Conservation (phyloP, 75 land plant species). For the Pinus tabuliformis region DNA sequence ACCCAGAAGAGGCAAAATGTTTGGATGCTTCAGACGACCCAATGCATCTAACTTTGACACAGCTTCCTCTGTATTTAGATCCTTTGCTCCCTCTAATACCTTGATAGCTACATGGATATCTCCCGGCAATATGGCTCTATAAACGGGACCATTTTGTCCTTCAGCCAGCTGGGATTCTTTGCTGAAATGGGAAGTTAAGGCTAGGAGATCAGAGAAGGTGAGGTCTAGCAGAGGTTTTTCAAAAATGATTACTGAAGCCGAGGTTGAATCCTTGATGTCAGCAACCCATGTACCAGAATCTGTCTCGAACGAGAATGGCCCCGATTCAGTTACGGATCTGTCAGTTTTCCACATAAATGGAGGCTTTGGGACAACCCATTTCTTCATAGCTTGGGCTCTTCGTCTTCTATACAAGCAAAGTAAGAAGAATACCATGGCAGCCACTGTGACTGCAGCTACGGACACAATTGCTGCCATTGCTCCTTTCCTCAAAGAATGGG, state of each 20-base stretch:
- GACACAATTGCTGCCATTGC: not conserved
- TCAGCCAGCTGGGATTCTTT: slow-evolving; percentile 66
- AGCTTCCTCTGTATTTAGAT: slow-evolving; percentile 26
- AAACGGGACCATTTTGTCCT: slow-evolving; percentile 67
- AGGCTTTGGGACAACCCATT: slow-evolving; percentile 22
- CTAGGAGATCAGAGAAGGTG: slow-evolving; percentile 64
- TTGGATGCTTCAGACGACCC: slow-evolving; percentile 51
- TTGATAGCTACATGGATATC: slow-evolving; percentile 75
- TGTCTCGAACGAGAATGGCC: slow-evolving; percentile 32
- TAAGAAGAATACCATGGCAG: not conserved
- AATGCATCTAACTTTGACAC: slow-evolving; percentile 41
- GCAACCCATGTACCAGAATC: slow-evolving; percentile 55
- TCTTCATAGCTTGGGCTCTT: slow-evolving; percentile 12
- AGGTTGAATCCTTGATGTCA: slow-evolving; percentile 43
- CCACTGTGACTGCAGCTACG: not conserved
- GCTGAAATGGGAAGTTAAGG: slow-evolving; percentile 66
- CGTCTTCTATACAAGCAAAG: not conserved
- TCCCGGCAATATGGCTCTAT: slow-evolving; percentile 70
- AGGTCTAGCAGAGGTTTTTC: slow-evolving; percentile 75
- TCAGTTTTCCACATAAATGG: not conserved
- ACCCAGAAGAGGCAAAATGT: slow-evolving; percentile 60
- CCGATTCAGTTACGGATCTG: not conserved
- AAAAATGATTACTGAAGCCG: slow-evolving; percentile 66
- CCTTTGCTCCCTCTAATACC: slow-evolving; percentile 34
- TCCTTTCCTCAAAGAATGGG: not conserved